Conservation (phyloP, 257 asterid genomes). For the Linaria vulgaris region DNA sequence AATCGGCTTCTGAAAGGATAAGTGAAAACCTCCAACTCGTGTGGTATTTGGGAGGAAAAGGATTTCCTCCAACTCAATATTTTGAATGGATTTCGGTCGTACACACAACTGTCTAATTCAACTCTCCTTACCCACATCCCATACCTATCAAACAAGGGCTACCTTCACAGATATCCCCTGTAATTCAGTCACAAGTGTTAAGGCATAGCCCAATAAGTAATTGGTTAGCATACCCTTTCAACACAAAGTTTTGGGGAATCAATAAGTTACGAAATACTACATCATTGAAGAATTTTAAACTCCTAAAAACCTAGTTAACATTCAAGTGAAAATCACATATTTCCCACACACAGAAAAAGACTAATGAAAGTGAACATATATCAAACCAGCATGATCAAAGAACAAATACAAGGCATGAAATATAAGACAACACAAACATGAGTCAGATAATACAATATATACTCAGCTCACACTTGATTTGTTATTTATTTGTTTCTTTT, state of each 20-base stretch:
- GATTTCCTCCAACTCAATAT: no score
- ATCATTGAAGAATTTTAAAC: not conserved
- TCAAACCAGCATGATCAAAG: not conserved
- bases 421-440: not conserved
- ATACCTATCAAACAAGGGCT: not conserved
- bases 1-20: no score
- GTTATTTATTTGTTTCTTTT: no score
- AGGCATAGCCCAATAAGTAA: not conserved
- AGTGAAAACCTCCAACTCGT: no score
- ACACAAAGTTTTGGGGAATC: no score
- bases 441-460: not conserved
- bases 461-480: not conserved
- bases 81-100: no score
- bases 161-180: not conserved
- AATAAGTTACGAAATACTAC: no score
- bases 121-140: no score
- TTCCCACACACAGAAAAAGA: not conserved
- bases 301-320: not conserved
- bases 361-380: not conserved
- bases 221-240: no score
- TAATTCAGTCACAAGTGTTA: not conserved
- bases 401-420: not conserved
- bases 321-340: not conserved
- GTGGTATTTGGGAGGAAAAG: no score
- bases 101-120: no score